Base-by-base conservation (phyloP, 2,329 filamentous ascomycete species). In the Fusarium irregulare region DNA sequence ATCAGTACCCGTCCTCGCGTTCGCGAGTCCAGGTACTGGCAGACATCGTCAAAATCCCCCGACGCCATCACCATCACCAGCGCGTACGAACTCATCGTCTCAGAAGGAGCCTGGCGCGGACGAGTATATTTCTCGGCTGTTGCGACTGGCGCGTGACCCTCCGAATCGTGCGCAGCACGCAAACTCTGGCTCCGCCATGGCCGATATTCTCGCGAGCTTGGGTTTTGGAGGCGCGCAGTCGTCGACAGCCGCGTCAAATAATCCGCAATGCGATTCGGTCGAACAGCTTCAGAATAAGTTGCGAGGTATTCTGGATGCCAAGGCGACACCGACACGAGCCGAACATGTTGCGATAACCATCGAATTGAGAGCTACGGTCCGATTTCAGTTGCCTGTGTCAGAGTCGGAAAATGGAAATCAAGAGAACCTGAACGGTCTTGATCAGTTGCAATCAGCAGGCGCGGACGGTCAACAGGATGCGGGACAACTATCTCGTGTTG, bases 241-340 rank as follows among this genome's bases (percentile, higher is more conserved):
- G 30, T 60, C 68, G 13, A 40, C 68, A 10, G 65, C 71, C n/a
- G 60, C 66, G 21, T 66, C 73, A 23, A 68, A 65, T 28, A 65
- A 74, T 28, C 60, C 65, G 42, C 65, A 74, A 34, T 82, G 79
- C 72, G 66, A 68, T 37, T 80, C 79, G 18, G 60, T 79, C 46
- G 81, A 84, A 20, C 84, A 88, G 28, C 76, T 89, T 9, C 81
- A 84, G 66, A 69, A 71, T 23, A 81, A 82, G n/a, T 76, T 89
- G 25, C 79, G 79, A 40, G 72, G 75, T 10, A 64, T 81, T 1
- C 75, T 88, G 47, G 74, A 78, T 8, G 74, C 77, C 20, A 87
- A 84, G 64, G 79, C 80, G 20, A 82, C 83, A 7, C 78, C 81
- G 13, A 85, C 80, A 21, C 84, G 83, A 49, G 86, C 85, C 42